A percentile compares a stretch with the other conserved stretches of the same genome.
phyloP scores from a whole-genome alignment of 257 asterid species.

The Buddleja alternifolia region DNA sequence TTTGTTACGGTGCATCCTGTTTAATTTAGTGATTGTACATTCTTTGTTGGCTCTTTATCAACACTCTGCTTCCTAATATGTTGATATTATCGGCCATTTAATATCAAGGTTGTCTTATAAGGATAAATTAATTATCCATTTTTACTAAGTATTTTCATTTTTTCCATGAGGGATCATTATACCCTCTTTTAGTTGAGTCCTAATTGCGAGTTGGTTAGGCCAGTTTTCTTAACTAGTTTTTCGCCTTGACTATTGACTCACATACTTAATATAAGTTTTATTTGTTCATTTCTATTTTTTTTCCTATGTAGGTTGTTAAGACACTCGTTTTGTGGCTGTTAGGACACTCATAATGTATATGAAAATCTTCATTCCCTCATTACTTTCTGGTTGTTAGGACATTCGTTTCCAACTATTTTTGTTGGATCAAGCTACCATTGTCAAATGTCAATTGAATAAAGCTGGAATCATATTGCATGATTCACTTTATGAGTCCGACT shows the following conservation, averaged over 20 bases:
- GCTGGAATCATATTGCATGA: neutral
- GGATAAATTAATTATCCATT: slow-evolving; percentile 9
- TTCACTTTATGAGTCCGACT: neutral
- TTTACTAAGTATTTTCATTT: slow-evolving; percentile 9
- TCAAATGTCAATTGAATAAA: slow-evolving; percentile 21
- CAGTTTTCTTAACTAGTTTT: neutral
- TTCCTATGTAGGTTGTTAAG: slow-evolving; percentile 8
- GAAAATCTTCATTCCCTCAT: neutral
- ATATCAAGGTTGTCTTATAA: slow-evolving; percentile 17
- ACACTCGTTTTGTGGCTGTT: no score
- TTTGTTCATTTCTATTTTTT: neutral
- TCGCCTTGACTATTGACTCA: neutral
- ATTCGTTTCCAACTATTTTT: slow-evolving; percentile 5
- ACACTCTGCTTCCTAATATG: slow-evolving; percentile 1
- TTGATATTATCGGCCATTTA: slow-evolving; percentile 4
- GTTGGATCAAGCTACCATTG: slow-evolving; percentile 2
- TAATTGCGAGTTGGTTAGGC: slow-evolving; percentile 3
- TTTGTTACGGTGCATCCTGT: slow-evolving; percentile 28
- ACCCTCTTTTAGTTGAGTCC: slow-evolving; percentile 4
- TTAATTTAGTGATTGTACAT: slow-evolving; percentile 6
- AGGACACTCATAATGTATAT: neutral
- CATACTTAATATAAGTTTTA: neutral
- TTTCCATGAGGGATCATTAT: neutral
- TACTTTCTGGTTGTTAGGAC: slow-evolving; percentile 6
- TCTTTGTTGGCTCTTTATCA: slow-evolving; percentile 9